A percentile compares a stretch with the other conserved stretches of the same genome.
phyloP scores from a whole-genome alignment of 2,329 filamentous ascomycete species.

The Ustilaginoidea virens region DNA sequence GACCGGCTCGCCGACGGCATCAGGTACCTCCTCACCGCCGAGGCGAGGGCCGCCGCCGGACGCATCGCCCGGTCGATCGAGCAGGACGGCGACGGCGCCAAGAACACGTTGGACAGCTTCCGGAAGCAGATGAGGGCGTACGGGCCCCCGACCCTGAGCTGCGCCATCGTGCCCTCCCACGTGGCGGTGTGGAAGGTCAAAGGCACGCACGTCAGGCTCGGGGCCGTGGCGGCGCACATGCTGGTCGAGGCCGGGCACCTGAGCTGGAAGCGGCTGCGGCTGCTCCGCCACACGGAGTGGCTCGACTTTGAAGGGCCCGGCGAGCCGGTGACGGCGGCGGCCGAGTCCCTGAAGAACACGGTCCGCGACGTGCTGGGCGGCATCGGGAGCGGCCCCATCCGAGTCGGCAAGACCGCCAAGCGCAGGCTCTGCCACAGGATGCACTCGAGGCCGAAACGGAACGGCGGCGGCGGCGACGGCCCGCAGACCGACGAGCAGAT shows the following conservation, averaged over 20 bases:
- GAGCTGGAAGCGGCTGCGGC: conserved; percentile 45
- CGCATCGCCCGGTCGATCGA: conserved; percentile 47
- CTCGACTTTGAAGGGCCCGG: conserved; percentile 65
- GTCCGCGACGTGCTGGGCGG: conserved; percentile 45
- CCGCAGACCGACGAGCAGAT: neutral
- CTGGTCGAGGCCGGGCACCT: conserved; percentile 45
- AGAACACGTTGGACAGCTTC: conserved; percentile 53
- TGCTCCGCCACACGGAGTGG: conserved; percentile 56
- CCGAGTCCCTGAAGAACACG: conserved; percentile 44
- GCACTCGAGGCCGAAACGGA: conserved; percentile 32
- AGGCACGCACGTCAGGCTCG: conserved; percentile 42
- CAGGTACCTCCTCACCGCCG: conserved; percentile 45
- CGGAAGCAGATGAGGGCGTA: conserved; percentile 41
- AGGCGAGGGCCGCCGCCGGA: conserved; percentile 40
- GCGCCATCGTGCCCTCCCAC: conserved; percentile 46
- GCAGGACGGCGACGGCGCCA: conserved; percentile 49
- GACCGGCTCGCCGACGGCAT: conserved; percentile 58
- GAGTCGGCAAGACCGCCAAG: conserved; percentile 41
- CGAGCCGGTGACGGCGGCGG: conserved; percentile 53
- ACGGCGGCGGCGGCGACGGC: conserved; percentile 1
- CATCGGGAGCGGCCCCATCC: conserved; percentile 46
- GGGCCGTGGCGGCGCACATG: conserved; percentile 48
- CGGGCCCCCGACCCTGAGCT: conserved; percentile 42
- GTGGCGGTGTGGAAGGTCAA: conserved; percentile 53
- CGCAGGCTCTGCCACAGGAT: conserved; percentile 26